These are phyloP conservation scores for Suhomyces sp. DNA, from an alignment of 805 yeast genomes.

Conservation along the genomic window DNA sequence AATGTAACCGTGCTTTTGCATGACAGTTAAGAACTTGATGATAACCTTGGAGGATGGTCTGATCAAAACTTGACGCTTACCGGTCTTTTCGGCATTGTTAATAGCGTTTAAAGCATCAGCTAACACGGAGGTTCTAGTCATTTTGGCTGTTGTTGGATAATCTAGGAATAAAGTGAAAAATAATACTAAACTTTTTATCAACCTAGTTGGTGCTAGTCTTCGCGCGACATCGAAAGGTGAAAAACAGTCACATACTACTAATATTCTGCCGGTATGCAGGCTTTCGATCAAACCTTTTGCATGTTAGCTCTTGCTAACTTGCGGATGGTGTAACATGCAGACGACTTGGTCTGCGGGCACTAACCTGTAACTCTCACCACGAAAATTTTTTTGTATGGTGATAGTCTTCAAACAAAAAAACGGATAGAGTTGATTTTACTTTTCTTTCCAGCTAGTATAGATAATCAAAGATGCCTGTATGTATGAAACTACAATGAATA, in stretches of 20 bases:
- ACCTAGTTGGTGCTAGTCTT: too few species aligned
- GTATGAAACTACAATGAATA: constrained; percentile 26
- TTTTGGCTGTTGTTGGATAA: constrained; percentile 12
- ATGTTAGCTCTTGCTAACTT: constrained; percentile 1
- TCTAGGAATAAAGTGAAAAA: constrained; percentile 6
- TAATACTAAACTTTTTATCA: constrained; percentile 6
- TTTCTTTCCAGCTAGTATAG: constrained; percentile 11
- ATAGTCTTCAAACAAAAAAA: neutral
- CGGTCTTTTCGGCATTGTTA: constrained; percentile 39
- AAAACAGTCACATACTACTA: constrained; percentile 7
- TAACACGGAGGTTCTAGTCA: constrained; percentile 38
- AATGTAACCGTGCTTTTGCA: constrained; percentile 38
- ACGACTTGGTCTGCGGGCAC: too few species aligned
- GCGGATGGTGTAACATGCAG: constrained; percentile 1
- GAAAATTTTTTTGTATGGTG: constrained; percentile 10
- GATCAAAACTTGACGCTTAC: constrained; percentile 37
- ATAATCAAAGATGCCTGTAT: constrained; percentile 44
- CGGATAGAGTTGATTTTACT: too few species aligned
- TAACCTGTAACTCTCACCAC: constrained; percentile 5
- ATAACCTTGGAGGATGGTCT: constrained; percentile 38
- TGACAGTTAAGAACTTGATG: constrained; percentile 31
- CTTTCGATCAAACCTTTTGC: neutral
- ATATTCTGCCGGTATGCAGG: constrained; percentile 2
- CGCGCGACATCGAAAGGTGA: neutral
- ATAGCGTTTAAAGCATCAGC: constrained; percentile 38